These are phyloP conservation scores for Paecilomyces niveus DNA, from an alignment of 2,329 filamentous ascomycete species.

Conservation along the genomic window DNA sequence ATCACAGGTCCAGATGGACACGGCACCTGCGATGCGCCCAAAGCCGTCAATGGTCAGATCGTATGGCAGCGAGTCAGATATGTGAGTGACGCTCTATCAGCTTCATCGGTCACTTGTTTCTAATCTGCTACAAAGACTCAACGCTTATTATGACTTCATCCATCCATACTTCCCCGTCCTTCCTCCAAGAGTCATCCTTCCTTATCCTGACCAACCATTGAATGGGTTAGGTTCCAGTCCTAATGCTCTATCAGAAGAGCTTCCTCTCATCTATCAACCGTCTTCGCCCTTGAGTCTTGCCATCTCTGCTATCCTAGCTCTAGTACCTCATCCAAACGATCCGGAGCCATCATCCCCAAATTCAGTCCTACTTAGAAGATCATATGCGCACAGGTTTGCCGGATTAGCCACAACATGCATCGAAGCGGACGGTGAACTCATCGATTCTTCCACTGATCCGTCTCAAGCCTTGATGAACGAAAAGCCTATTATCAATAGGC, in stretches of 20 bases:
- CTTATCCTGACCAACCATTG: slow-evolving; percentile 25
- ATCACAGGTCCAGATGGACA: slow-evolving; percentile 20
- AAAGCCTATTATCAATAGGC: slow-evolving; percentile 23
- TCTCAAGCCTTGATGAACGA: slow-evolving; percentile 31
- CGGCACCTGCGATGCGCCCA: slow-evolving; percentile 17
- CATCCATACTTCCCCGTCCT: slow-evolving; percentile 41
- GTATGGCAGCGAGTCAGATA: slow-evolving; percentile 34
- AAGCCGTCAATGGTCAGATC: slow-evolving; percentile 27
- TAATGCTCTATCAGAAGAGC: slow-evolving; percentile 22
- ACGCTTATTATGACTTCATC: slow-evolving; percentile 41
- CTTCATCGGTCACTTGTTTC: slow-evolving; percentile 2
- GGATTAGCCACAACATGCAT: slow-evolving; percentile 31
- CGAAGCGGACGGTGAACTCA: slow-evolving; percentile 37
- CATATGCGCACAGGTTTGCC: slow-evolving; percentile 34
- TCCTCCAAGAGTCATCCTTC: slow-evolving; percentile 27
- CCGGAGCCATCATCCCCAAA: slow-evolving; percentile 25
- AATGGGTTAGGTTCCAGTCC: slow-evolving; percentile 22
- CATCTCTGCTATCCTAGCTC: slow-evolving; percentile 35
- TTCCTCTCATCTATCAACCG: slow-evolving; percentile 27
- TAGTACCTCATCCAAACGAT: slow-evolving; percentile 37
- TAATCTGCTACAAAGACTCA: slow-evolving; percentile 25
- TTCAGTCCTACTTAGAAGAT: slow-evolving; percentile 30
- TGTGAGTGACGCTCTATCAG: slow-evolving; percentile 21
- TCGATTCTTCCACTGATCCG: slow-evolving; percentile 32
- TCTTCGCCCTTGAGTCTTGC: slow-evolving; percentile 38